Evolutionary conservation across 2,329 filamentous ascomycete species (phyloP), one percentile per base, ranked within the genome.

Genomic region (Elsinoe perseae): DNA sequence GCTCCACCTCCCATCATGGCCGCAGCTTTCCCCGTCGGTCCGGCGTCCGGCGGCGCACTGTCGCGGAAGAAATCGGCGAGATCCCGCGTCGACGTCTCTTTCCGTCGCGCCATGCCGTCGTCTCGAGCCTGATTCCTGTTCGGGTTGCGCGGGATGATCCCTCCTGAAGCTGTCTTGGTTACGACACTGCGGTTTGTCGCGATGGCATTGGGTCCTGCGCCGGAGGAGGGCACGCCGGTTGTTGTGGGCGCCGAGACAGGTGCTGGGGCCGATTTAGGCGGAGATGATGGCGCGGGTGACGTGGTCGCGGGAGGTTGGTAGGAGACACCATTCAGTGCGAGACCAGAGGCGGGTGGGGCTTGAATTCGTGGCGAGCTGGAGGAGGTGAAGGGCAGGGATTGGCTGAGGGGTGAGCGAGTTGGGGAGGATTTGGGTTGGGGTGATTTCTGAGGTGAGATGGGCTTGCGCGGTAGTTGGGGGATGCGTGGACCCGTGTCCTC

Each of bases 41-140:
- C 40, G 4, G 61, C 63, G 2, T 58, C 62, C 3, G 59, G 60
- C 12, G 73, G 73, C 0, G 70, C 73, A 1, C 69, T 72, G 27
- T 68, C 70, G 28, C 67, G 67, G 36, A 76, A 57, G 59, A 75
- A 76, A 54, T 75, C 72, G 2, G 72, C 73, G 28, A 75, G 63
- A 56, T 75, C 72, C 36, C 67, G 69, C 2, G 71, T 73, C 1
- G 63, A 58, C 3, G 52, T 62, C 18, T 63, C 67, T 16, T 68
- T 58, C 18, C 54, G 42, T 10, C 58, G 56, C 18, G 57, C 38
- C 28, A 60, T 62, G 2, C 67, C 63, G 16, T 65, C 63, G 48
- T 69, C 66, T 6, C 59, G 54, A 9, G 50, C 55, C 14, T 59
- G 58, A 9, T 57, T 48, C 14, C 50, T 30, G 6, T 58, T 58